Evolutionary conservation across 2,329 filamentous ascomycete species (phyloP), one percentile per base, ranked within the genome.

Genomic region (Colletotrichum liaoningense): DNA sequence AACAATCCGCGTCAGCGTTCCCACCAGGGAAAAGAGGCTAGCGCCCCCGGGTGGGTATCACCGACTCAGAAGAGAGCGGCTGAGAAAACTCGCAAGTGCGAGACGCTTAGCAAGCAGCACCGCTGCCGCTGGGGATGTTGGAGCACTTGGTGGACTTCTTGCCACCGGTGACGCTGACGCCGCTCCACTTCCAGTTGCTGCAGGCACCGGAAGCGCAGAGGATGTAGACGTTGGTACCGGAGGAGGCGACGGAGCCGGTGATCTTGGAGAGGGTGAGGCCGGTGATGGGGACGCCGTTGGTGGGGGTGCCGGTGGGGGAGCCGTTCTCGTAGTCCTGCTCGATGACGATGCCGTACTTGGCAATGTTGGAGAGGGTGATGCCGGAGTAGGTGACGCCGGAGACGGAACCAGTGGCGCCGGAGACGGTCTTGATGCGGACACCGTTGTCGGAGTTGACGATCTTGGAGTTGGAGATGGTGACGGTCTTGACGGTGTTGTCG

Each of bases 391-490:
- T 84, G 75, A 88, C 77, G 73, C 82, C 82, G 35, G 81, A 81
- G 60, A 87, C 84, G 19, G 79, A 79, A 54, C 87, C 86, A 1
- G 85, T 88, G 6, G 83, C 83, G 63, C 80, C 84, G 42, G 77
- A 84, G 70, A 87, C 82, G 4, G 86, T 87, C 84, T 89, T 89
- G 81, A 88, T 84, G 75, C 84, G 80, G 71, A 83, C 85, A 55
- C 87, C 88, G 77, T 90, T 91, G 60, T 86, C 81, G 2, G 88
- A 89, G 82, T 90, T 82, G 65, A 80, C 77, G 74, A 91, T 84
- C 70, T 81, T 83, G n/a, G 82, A 86, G 81, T 87, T 83, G 71
- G 83, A 78, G 75, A 91, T 86, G 52, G 83, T 81, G 46, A 91
- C 85, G 16, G 81, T 84, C 70, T 87, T 80, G 74, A 91, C 90